Base-by-base conservation (phyloP, 164 flowering plant genomes). In the Vitis amurensis region DNA sequence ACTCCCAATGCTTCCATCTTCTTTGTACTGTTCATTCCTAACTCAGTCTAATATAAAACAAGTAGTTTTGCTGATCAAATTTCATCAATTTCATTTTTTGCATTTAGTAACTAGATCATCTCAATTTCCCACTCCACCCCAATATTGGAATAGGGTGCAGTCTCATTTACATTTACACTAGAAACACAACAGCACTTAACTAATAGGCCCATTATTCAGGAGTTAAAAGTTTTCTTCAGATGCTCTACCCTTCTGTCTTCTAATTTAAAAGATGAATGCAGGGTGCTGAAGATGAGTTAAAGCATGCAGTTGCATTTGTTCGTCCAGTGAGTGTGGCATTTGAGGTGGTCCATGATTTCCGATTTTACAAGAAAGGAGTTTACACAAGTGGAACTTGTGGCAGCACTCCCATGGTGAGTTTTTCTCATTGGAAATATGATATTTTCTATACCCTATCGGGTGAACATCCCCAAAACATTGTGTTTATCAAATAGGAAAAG, bases 271-370 rank as follows among this genome's bases (percentile, higher is more conserved):
- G n/a, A 53, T 53, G 56, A 73, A 31, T 64, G 58, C 83, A 96
- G 99, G 99, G 97, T 59, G 95, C 95, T 75, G 98, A 96, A 81
- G 93, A 93, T 82, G 99, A 96, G 75, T 72, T 96, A 47, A 87
- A 92, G 83, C 89, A 96, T 77, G 99, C 98, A 3, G 98, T 96
- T 55, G 99, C 75, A 13, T 7, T 79, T 31, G 91, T 84, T 69
- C 84, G 98, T 55, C 99, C 99, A 5, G 99, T 93, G 14, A 93
- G 98, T 70, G 84, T 93, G 59, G 99, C 98, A 55, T 96, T 93
- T 78, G 61, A 96, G 82, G 98, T 92, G 50, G 85, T 93, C 31
- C 37, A 4, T n/a, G 86, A 62, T 13, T 96, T 96, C 83, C 78
- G 85, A n/a, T 80, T 84, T 15, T 96, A 96, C 77, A 74, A 77